Evolutionary conservation across 1,139 yeast species (phyloP).

Genomic region (Candida albicans): DNA sequence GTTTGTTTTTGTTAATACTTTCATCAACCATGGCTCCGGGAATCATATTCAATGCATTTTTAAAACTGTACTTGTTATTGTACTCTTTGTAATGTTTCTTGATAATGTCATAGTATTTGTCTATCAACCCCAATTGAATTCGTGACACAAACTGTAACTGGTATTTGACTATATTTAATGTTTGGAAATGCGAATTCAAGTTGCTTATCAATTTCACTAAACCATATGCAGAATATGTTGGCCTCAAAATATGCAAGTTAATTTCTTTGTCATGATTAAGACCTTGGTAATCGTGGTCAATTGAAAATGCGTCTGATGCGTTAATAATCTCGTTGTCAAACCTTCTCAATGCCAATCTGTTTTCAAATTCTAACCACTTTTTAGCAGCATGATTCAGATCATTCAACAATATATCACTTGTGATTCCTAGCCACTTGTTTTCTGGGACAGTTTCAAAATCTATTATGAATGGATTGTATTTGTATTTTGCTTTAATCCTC

Average conservation of each 20-base stretch:
- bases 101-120: constrained; percentile 56
- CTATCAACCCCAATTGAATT: constrained; percentile 66
- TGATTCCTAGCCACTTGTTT: constrained; percentile 56
- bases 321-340: constrained; percentile 56
- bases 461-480: constrained; percentile 51
- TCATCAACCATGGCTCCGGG: constrained; percentile 30
- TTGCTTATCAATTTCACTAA: constrained; percentile 64
- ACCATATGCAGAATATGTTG: constrained; percentile 67
- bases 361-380: constrained; percentile 69
- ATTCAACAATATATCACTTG: constrained; percentile 53
- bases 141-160: constrained; percentile 69
- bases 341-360: constrained; percentile 54
- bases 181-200: constrained; percentile 61
- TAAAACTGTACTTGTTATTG: constrained; percentile 42
- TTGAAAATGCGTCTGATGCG: constrained; percentile 53
- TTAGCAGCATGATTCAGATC: constrained; percentile 34
- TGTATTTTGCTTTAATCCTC: constrained; percentile 50
- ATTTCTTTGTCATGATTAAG: constrained; percentile 22
- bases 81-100: constrained; percentile 46
- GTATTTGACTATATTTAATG: constrained; percentile 57
- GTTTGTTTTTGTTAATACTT: constrained; percentile 5
- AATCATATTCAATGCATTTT: constrained; percentile 36
- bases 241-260: constrained; percentile 41
- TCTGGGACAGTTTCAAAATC: constrained; percentile 27
- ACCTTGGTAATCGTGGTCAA: constrained; percentile 62